Base-by-base conservation (phyloP, 2,329 filamentous ascomycete species). In the Colletotrichum lindemuthianum region DNA sequence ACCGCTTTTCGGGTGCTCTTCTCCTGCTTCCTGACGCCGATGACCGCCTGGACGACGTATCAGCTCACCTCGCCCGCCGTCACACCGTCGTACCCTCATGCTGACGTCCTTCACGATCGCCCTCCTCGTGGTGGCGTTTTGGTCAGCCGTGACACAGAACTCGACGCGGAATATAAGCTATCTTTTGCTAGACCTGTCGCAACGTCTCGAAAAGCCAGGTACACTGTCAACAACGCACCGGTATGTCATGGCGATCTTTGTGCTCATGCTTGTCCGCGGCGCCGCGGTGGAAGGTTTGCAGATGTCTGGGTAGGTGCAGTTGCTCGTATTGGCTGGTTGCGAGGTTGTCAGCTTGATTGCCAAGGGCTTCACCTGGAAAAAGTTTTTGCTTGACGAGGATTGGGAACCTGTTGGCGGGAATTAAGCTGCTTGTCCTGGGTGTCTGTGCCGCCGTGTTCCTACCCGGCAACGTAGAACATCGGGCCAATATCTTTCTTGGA, bases 251-350 rank as follows among this genome's bases (percentile, higher is more conserved):
- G 84, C 90, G 43, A 83, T 88, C 13, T 83, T 90, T 51, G 78
- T 89, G 52, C 79, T 91, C 55, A 89, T 86, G 13, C 84, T 89
- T 70, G 79, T 90, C 60, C 84, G 89, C 10, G 88, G 87, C 44
- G 83, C 90, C 60, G 88, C 88, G 16, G 87, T 91, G 68, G 89
- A 89, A 24, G 89, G 88, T 8, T 82, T 91, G 32, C 89, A 91
- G 72, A 8, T 65, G 6, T 34, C 58, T 2, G 67, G 64, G 2
- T 88, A 90, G 60, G 88, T 88, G 6, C 90, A 92, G 73, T 81
- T 92, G 50, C 85, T 90, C 43, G 77, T 91, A n/a, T 80, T 92
- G 16, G 88, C 88, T n/a, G 88, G 90, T 47, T 90, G 88, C 76
- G 90, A 92, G 76, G 85, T 91, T 64, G 85, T 90, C 43, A 79